Percentiles rank a stretch among this genome's conserved stretches.
These are phyloP conservation scores for Candida alai DNA, from an alignment of 805 yeast genomes.

Conservation along the genomic window DNA sequence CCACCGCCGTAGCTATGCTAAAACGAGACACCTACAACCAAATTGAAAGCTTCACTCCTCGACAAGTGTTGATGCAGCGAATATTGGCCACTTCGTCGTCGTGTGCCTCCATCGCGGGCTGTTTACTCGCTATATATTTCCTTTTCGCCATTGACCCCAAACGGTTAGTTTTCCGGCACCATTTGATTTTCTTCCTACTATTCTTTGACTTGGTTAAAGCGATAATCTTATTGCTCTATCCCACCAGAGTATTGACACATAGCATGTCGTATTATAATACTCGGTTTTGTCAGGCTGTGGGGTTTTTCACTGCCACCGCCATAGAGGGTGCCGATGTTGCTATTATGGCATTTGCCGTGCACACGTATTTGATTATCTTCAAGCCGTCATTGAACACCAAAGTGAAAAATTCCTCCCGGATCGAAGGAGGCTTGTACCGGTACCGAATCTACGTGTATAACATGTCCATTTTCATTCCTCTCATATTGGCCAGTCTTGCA, in stretches of 20 bases:
- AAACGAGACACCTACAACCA: slow-evolving; percentile 4
- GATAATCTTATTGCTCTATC: slow-evolving; percentile 61
- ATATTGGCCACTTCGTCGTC: slow-evolving; percentile 37
- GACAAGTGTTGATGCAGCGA: slow-evolving; percentile 29
- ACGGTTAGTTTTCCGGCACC: slow-evolving; percentile 62
- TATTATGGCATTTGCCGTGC: slow-evolving; percentile 77
- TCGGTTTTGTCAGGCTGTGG: slow-evolving; percentile 60
- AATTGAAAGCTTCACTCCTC: slow-evolving; percentile 23
- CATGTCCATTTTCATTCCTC: slow-evolving; percentile 56
- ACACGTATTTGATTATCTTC: slow-evolving; percentile 72
- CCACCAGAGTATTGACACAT: slow-evolving; percentile 49
- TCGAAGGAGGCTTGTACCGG: slow-evolving; percentile 72
- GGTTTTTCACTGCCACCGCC: slow-evolving; percentile 76
- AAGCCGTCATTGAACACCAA: slow-evolving; percentile 47
- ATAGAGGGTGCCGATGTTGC: slow-evolving; percentile 87
- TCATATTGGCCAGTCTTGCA: slow-evolving; percentile 66
- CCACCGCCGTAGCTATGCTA: not conserved
- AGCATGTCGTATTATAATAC: slow-evolving; percentile 43
- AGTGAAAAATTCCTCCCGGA: slow-evolving; percentile 33
- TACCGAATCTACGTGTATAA: slow-evolving; percentile 57
- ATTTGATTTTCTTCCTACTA: slow-evolving; percentile 63
- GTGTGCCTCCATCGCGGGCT: slow-evolving; percentile 37
- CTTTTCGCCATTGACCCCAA: slow-evolving; percentile 62
- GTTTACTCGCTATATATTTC: slow-evolving; percentile 58
- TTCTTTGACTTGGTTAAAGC: slow-evolving; percentile 75